Base-by-base conservation (phyloP, 2,329 filamentous ascomycete genomes). In the Penicillium sp. region DNA sequence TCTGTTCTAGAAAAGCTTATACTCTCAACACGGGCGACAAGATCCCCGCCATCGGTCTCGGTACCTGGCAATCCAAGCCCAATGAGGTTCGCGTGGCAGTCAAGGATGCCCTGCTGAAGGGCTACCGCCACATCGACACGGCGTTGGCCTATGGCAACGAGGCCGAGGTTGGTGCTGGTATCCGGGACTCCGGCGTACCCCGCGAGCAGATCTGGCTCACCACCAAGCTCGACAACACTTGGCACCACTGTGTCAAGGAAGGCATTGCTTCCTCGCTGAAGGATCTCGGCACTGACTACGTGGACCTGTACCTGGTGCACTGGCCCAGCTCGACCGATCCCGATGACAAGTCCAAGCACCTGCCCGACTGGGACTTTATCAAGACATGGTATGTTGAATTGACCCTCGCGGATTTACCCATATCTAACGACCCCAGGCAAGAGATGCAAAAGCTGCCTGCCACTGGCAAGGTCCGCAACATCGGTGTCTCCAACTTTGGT, bases 401-500 rank as follows among this genome's bases (percentile, higher is more conserved):
- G 10, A 22, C 10, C 16, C 17, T 25, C 16, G 11, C 9, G 4
- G 17, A 11, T 8, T 8, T 9, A n/a, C 4, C 17, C 14, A 14
- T 11, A 12, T 72, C 33, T 31, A 34, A 83, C 71, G 85, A 80
- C 37, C 81, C 76, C 66, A 81, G 59, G 62, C 60, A 65, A 55
- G 62, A 64, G 37, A 47, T 65, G 60, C 66, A 69, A 54, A 69
- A 69, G 55, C 62, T 69, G 13, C 62, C 65, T 7, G 65, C 58
- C 27, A 69, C 66, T 14, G 65, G 65, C 61, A 85, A 86, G 66
- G 84, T 84, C 35, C 76, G 74, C 65, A 86, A 85, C 70, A 87
- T 90, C 60, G 85, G 85, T 54, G 83, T 92, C 40, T 87, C 84
- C 64, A 93, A 93, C 74, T 92, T 93, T 62, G 82, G 75, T 47